phyloP scores from a whole-genome alignment of 768 basidiomycete species.

The Psilocybe sp. region DNA sequence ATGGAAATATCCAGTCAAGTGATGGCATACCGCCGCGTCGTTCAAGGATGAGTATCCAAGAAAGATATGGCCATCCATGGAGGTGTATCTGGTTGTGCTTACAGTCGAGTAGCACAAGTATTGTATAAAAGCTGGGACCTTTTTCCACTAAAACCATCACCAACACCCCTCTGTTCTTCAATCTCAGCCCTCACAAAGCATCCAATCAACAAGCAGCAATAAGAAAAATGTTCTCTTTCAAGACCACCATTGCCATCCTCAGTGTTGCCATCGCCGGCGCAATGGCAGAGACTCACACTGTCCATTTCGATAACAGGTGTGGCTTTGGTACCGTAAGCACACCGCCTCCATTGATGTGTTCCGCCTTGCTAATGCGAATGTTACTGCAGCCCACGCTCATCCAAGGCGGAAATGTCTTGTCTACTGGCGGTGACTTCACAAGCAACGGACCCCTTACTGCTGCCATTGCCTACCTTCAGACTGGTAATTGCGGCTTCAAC shows the following conservation, averaged over 20 bases:
- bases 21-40: no score
- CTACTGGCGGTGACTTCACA: constrained; percentile 11
- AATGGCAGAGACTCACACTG: constrained; percentile 1
- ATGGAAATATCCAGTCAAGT: no score
- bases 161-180: no score
- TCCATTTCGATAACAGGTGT: not conserved
- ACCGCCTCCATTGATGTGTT: not conserved
- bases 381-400: constrained; percentile 24
- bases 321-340: not conserved
- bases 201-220: no score
- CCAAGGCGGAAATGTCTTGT: constrained; percentile 20
- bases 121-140: no score
- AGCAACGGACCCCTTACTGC: constrained; percentile 18
- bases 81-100: no score
- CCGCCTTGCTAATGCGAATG: not conserved
- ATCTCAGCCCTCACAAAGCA: no score
- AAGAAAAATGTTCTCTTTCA: not conserved
- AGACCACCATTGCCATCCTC: not conserved
- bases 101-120: no score
- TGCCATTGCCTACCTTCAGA: constrained; percentile 29
- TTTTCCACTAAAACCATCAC: no score
- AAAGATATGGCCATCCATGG: no score
- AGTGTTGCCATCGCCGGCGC: not conserved
- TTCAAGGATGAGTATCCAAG: no score
- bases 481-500: constrained; percentile 28